These are phyloP conservation scores for Ascochyta viciae-villosae DNA, from an alignment of 2,329 filamentous ascomycete genomes.

Conservation along the genomic window DNA sequence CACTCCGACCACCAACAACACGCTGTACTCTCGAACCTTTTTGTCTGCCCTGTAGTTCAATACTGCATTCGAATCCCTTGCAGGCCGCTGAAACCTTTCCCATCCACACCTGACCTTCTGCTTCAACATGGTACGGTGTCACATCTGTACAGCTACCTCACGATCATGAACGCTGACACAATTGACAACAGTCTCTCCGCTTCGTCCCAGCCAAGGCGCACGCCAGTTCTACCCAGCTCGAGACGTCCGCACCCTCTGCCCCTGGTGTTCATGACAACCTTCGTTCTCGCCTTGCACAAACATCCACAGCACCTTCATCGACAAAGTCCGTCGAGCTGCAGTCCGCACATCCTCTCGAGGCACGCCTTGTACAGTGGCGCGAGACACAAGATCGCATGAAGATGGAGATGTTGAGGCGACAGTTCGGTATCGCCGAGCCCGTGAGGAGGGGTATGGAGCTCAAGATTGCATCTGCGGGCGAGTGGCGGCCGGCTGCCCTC, in stretches of 20 bases:
- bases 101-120: neutral
- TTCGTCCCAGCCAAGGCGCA: constrained; percentile 78
- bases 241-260: constrained; percentile 78
- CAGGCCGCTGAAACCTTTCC: neutral
- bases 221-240: constrained; percentile 61
- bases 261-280: constrained; percentile 94
- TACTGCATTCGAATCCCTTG: neutral
- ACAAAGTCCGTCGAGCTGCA: constrained; percentile 54
- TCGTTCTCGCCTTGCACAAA: constrained; percentile 76
- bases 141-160: neutral
- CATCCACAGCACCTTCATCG: constrained; percentile 36
- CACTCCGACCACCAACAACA: constrained; percentile 5
- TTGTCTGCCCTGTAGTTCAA: neutral
- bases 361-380: constrained; percentile 88
- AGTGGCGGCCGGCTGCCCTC: constrained; percentile 78
- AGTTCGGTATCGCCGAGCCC: constrained; percentile 92
- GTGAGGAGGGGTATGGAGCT: constrained; percentile 94
- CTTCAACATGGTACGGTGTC: constrained; percentile 24
- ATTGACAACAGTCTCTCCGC: constrained; percentile 72
- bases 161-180: constrained; percentile 2
- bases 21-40: neutral
- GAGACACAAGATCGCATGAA: constrained; percentile 85
- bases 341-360: constrained; percentile 87
- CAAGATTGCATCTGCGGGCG: constrained; percentile 80
- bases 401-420: constrained; percentile 85